phyloP scores from a whole-genome alignment of 306 rosid genomes.

The Prunus mongolica region DNA sequence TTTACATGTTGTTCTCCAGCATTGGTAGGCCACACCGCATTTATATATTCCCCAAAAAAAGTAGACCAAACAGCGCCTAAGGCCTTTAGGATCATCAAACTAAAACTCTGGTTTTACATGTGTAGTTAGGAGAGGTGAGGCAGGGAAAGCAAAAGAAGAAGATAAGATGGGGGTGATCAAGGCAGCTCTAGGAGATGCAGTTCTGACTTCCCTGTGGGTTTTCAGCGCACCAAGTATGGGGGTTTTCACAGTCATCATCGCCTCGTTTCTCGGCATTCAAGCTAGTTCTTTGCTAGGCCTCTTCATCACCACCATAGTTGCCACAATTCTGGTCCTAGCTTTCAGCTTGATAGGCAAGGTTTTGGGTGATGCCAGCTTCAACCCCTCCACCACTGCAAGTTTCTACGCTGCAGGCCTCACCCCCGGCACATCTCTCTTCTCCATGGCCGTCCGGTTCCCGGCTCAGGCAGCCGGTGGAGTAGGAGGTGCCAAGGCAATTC shows the following conservation, averaged over 20 bases:
- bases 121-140: background rate
- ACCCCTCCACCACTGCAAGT: slow-evolving; percentile 37
- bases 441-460: slow-evolving; percentile 39
- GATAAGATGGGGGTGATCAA: slow-evolving; percentile 32
- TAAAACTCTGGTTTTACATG: background rate
- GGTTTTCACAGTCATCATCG: slow-evolving; percentile 25
- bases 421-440: slow-evolving; percentile 25
- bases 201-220: slow-evolving; percentile 46
- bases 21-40: background rate
- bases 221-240: slow-evolving; percentile 34
- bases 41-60: background rate
- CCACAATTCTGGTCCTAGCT: slow-evolving; percentile 16
- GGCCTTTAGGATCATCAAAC: background rate
- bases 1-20: background rate
- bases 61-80: background rate
- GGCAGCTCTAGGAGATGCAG: slow-evolving; percentile 40
- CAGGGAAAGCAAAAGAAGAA: background rate
- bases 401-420: slow-evolving; percentile 34
- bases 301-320: slow-evolving; percentile 37
- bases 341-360: slow-evolving; percentile 26
- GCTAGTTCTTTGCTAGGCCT: slow-evolving; percentile 26
- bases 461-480: slow-evolving; percentile 52
- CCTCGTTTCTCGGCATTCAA: slow-evolving; percentile 31
- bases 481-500: slow-evolving; percentile 36
- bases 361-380: slow-evolving; percentile 56